Conservation (phyloP, 2,329 filamentous ascomycete genomes). For the Colletotrichum cereale region DNA sequence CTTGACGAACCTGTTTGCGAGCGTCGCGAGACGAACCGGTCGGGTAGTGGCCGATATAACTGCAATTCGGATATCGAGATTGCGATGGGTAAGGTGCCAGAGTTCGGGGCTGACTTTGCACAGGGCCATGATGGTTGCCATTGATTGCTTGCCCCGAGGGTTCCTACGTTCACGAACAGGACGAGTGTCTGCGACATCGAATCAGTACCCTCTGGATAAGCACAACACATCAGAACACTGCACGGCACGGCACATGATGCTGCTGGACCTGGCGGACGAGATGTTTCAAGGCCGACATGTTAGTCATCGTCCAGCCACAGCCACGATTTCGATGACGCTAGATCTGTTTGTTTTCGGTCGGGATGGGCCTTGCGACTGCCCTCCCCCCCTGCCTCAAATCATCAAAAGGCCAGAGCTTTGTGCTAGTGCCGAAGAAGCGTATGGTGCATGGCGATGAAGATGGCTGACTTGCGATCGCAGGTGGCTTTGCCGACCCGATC, state of each 20-base stretch:
- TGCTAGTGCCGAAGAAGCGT: conserved; percentile 8
- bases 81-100: neutral
- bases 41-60: neutral
- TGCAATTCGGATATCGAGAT: neutral
- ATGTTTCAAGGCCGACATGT: neutral
- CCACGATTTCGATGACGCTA: neutral
- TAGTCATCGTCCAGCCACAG: neutral
- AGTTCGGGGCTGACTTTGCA: neutral
- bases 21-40: neutral
- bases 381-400: conserved; percentile 20
- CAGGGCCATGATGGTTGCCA: neutral
- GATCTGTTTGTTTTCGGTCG: neutral
- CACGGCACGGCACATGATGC: neutral
- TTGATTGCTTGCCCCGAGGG: neutral
- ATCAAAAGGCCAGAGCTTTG: conserved; percentile 28
- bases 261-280: no score
- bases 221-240: no score
- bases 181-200: neutral
- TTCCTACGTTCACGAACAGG: neutral
- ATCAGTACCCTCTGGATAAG: neutral
- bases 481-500: conserved; percentile 12
- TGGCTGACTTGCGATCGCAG: conserved; percentile 13
- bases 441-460: neutral
- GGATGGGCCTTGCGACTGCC: neutral
- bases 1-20: neutral